Evolutionary conservation across 1,139 yeast genomes (phyloP).

Genomic region (Pneumocystis jirovecii): DNA sequence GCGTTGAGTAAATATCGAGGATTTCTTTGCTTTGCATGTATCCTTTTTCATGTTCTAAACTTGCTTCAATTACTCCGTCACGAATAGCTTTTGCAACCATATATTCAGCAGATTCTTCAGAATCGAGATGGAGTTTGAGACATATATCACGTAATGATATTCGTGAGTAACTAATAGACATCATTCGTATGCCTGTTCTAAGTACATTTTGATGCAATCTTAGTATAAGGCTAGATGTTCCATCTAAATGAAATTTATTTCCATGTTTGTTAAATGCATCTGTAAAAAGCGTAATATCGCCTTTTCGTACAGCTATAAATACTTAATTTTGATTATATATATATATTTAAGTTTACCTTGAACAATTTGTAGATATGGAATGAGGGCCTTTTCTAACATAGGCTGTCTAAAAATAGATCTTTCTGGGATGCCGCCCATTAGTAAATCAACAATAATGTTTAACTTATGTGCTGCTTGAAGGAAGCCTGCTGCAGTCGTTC

Average conservation of each 20-base stretch:
- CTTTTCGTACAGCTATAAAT: slow-evolving; percentile 60
- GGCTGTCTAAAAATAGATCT: slow-evolving; percentile 60
- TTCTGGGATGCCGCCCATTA: slow-evolving; percentile 97
- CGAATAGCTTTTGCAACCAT: slow-evolving; percentile 92
- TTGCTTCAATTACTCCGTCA: slow-evolving; percentile 95
- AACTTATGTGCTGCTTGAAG: slow-evolving; percentile 81
- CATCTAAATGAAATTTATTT: slow-evolving; percentile 52
- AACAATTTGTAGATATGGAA: slow-evolving; percentile 75
- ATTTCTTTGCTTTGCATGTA: slow-evolving; percentile 83
- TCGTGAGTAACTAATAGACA: slow-evolving; percentile 78
- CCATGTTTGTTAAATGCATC: slow-evolving; percentile 57
- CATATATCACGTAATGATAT: slow-evolving; percentile 85
- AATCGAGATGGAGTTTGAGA: slow-evolving; percentile 76
- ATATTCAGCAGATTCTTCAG: slow-evolving; percentile 92
- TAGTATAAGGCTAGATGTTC: slow-evolving; percentile 67
- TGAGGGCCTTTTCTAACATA: slow-evolving; percentile 42
- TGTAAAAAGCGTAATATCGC: slow-evolving; percentile 73
- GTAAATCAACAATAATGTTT: slow-evolving; percentile 71
- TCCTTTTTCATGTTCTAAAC: slow-evolving; percentile 79
- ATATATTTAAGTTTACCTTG: slow-evolving; percentile 22
- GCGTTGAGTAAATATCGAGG: slow-evolving; percentile 73
- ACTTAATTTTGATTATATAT: not conserved
- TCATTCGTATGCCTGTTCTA: slow-evolving; percentile 91
- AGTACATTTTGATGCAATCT: slow-evolving; percentile 93
- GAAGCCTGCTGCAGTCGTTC: slow-evolving; percentile 71